Conservation (phyloP, 257 asterid genomes). For the Forsythia viridissima region DNA sequence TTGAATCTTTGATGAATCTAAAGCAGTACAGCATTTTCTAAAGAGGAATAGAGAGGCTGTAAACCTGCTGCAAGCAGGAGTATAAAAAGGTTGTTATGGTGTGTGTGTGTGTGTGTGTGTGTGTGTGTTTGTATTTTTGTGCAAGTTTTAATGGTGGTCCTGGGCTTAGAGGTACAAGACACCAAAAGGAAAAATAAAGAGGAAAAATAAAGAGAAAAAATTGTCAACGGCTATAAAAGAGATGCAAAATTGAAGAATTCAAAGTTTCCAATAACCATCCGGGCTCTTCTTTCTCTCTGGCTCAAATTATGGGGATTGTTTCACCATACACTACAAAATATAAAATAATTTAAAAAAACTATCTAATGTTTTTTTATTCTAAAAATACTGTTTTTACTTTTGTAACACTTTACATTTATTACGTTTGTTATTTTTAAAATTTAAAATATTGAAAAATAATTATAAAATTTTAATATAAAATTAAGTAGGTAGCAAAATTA, state of each 20-base stretch:
- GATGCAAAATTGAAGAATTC: slow-evolving; percentile 30
- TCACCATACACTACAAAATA: too few species aligned
- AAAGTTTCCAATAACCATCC: too few species aligned
- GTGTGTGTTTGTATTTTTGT: slow-evolving; percentile 32
- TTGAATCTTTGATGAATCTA: slow-evolving; percentile 1
- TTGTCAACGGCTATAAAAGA: slow-evolving; percentile 51
- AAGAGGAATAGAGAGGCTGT: slow-evolving; percentile 25
- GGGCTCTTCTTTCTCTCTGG: too few species aligned
- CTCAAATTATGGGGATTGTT: too few species aligned
- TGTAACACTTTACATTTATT: too few species aligned
- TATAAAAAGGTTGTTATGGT: slow-evolving; percentile 25
- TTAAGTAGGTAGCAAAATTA: too few species aligned
- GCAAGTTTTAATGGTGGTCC: slow-evolving; percentile 56
- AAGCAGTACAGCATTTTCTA: slow-evolving; percentile 37
- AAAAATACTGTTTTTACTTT: too few species aligned
- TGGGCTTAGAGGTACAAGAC: slow-evolving; percentile 25
- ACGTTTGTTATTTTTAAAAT: too few species aligned
- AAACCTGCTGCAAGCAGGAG: slow-evolving; percentile 41
- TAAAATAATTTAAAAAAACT: too few species aligned
- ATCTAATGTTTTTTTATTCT: too few species aligned
- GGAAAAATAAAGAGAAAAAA: slow-evolving; percentile 4
- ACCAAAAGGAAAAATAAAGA: slow-evolving; percentile 18
- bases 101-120: slow-evolving; percentile 29
- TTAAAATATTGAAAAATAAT: too few species aligned
- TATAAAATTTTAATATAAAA: too few species aligned